Evolutionary conservation across 208 protist genomes (phyloP).

Genomic region (Leishmania braziliensis): DNA sequence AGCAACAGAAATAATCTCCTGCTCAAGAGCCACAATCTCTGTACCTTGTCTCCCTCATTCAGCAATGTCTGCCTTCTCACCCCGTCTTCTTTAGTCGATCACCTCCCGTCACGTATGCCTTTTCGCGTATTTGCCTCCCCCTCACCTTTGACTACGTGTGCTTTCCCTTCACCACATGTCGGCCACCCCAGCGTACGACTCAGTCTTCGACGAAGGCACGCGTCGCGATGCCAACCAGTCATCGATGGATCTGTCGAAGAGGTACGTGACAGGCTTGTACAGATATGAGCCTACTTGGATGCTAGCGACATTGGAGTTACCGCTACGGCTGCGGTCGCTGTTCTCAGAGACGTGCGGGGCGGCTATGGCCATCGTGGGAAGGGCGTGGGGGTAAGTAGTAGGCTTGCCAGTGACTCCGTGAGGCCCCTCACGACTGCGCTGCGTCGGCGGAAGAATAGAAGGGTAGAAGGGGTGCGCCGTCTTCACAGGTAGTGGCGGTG

Average conservation of each 20-base stretch:
- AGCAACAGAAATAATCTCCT: background rate
- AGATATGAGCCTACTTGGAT: conserved; percentile 12
- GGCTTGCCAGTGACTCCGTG: background rate
- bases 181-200: conserved; percentile 13
- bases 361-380: background rate
- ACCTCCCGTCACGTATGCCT: background rate
- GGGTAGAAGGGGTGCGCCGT: background rate
- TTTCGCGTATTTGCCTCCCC: background rate
- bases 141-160: background rate
- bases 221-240: conserved; percentile 17
- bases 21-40: background rate
- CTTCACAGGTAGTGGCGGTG: background rate
- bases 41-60: background rate
- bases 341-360: background rate
- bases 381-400: background rate
- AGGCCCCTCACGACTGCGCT: background rate
- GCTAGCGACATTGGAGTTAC: background rate
- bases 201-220: conserved; percentile 9
- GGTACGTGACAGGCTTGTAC: conserved; percentile 35
- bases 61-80: background rate
- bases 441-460: background rate
- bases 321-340: background rate
- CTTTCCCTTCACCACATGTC: conserved; percentile 17
- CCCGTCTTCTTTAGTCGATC: too few species aligned
- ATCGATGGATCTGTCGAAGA: conserved; percentile 33